These are phyloP conservation scores for Anethum foeniculum DNA, from an alignment of 140 eudicot genomes.

Conservation along the genomic window DNA sequence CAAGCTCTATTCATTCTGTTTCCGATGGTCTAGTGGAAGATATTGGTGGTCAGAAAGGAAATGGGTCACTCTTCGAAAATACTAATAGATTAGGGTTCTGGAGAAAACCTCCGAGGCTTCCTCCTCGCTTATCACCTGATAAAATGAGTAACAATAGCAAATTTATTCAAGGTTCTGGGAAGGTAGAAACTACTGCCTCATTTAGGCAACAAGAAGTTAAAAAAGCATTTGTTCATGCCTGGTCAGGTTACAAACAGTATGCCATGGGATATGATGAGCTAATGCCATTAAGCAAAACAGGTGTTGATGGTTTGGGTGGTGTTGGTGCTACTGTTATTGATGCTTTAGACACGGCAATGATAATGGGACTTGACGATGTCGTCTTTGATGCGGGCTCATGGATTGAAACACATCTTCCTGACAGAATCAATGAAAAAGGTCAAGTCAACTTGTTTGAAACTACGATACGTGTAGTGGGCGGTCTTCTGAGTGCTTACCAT, in stretches of 20 bases:
- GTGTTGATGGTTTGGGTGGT: slow-evolving; percentile 92
- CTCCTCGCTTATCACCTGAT: slow-evolving; percentile 76
- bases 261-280: slow-evolving; percentile 97
- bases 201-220: slow-evolving; percentile 53
- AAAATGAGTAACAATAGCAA: slow-evolving; percentile 39
- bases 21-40: slow-evolving; percentile 30
- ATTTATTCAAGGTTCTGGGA: slow-evolving; percentile 24
- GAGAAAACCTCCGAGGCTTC: slow-evolving; percentile 81
- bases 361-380: slow-evolving; percentile 70
- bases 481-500: slow-evolving; percentile 98
- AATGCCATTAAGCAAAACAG: slow-evolving; percentile 74
- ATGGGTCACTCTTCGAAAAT: slow-evolving; percentile 29
- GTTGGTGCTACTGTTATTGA: slow-evolving; percentile 90
- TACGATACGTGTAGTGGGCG: slow-evolving; percentile 89
- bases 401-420: slow-evolving; percentile 69
- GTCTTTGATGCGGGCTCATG: slow-evolving; percentile 87
- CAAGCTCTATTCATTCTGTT: slow-evolving; percentile 34
- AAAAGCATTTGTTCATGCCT: slow-evolving; percentile 78
- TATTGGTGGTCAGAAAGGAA: slow-evolving; percentile 28
- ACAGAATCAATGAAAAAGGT: slow-evolving; percentile 61
- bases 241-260: slow-evolving; percentile 75
- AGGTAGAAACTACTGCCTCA: slow-evolving; percentile 35
- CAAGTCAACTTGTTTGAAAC: slow-evolving; percentile 94
- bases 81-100: slow-evolving; percentile 47
- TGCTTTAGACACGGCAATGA: slow-evolving; percentile 94